Evolutionary conservation across 331 rosid genomes (phyloP), one percentile per base, ranked within the genome.

Genomic region (Quercus tomentella): DNA sequence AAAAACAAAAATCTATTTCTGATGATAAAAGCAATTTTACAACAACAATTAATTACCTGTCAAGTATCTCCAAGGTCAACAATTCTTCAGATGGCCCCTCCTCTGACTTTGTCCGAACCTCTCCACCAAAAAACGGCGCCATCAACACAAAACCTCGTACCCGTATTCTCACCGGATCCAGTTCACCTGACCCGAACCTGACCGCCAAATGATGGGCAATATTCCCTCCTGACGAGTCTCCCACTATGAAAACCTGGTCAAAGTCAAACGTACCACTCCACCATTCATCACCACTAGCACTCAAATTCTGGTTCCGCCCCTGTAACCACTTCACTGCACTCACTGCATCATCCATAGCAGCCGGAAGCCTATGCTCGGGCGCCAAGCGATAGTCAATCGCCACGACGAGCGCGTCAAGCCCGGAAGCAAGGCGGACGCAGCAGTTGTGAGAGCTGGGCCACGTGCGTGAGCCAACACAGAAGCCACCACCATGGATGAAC

Each of bases 41-140:
- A 41, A 41, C 12, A 41, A 41, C 9, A 49, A 11, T 49, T 2
- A 35, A 67, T 80, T 72, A 94, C 97, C 98, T 89, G 86, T 94
- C 98, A 25, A 94, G 86, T 68, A 91, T 70, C 2, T 94, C 97
- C 75, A 92, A 85, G 73, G 54, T 86, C 70, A 94, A 43, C 73
- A 78, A 12, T 4, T 66, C 70, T 65, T 94, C 97, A 0, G 82
- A 17, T 7, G 95, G 92, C 17, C 97, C 97, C 72, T 89, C 91
- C 83, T 94, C 98, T 2, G 98, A 94, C 75, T 75, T 74, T 58
- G 97, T 94, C 73, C 98, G 85, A 65, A 49, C 80, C 83, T 82
- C 92, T n/a, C 98, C 98, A 2, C 97, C 98, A 43, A 94, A 94
- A 85, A 92, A 94, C 22, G 97, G 98, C 16, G 95, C 97, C 78